Conservation (phyloP, 1,284 basidiomycete genomes). For the Cutaneotrichosporon sp. region DNA sequence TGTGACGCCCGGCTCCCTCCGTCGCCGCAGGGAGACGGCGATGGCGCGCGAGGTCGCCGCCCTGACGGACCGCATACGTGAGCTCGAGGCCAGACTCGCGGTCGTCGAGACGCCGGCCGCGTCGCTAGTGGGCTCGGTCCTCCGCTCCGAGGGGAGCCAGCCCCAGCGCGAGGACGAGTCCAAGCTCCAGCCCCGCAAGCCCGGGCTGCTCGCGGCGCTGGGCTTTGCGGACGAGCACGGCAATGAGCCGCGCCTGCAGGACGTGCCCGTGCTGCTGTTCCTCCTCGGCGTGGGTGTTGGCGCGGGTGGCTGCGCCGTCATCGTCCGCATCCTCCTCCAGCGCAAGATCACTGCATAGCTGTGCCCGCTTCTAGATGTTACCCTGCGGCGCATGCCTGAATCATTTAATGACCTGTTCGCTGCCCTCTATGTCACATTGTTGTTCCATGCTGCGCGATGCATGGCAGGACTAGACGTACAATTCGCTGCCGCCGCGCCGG, state of each 20-base stretch:
- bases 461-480: too few relatives aligned
- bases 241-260: constrained; percentile 13
- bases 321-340: constrained; percentile 13
- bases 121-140: not conserved
- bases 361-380: not conserved
- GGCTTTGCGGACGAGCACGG: constrained; percentile 15
- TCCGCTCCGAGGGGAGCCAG: not conserved
- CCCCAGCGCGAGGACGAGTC: not conserved
- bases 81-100: constrained; percentile 22
- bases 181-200: not conserved
- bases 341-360: not conserved
- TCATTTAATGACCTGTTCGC: not conserved
- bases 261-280: constrained; percentile 21
- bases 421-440: not conserved
- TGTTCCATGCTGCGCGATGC: too few relatives aligned
- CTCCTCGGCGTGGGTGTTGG: constrained; percentile 25
- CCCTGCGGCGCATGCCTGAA: not conserved
- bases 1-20: not conserved
- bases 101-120: constrained; percentile 14
- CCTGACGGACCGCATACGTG: constrained; percentile 21
- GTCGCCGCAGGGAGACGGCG: not conserved
- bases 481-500: too few relatives aligned
- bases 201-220: constrained; percentile 12
- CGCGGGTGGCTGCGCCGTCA: constrained; percentile 17
- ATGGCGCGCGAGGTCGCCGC: constrained; percentile 16